Base-by-base conservation (phyloP, 768 basidiomycete species). In the Termitomyces sp. region DNA sequence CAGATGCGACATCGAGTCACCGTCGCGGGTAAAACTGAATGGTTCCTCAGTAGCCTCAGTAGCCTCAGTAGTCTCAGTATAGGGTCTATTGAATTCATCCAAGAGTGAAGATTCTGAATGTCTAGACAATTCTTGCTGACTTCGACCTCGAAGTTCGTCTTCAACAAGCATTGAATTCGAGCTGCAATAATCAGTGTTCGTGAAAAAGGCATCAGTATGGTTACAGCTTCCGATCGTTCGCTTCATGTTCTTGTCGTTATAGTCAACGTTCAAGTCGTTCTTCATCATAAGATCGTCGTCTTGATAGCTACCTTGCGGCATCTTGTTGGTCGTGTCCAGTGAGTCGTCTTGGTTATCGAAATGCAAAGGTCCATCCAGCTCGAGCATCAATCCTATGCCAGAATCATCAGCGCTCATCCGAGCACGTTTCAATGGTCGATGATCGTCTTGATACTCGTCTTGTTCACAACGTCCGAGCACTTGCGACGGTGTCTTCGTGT, bases 381-480 rank as follows among this genome's bases (percentile, higher is more conserved):
- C 53, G 10, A 50, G 28, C 58, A 56, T 58, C 46, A 68, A 54
- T 6, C 61, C 64, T 40, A 71, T 60, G 12, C 68, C 69, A 14
- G 70, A 71, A 63, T 68, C 67, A 20, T 66, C 60, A 8, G 49
- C n/a, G n/a, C 55, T 53, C 40, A 64, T 51, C 44, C 66, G 64
- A 48, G 63, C 57, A 33, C 68, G 69, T 48, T 67, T 68, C 18
- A 30, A 41, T 7, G 53, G 55, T 50, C 64, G 57, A 46, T 50
- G 20, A 16, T 40, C 9, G 28, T n/a, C 43, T 16, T 59, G 44
- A 14, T 50, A 36, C 6, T 47, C 57, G 50, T 60, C 26, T 35
- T 43, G 50, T 55, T 36, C 44, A 20, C 16, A 16, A 28, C 43
- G n/a, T 56, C 26, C 26, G 48, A 33, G 32, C 35, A 26, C 18